A percentile compares a stretch with the other conserved stretches of the same genome.
These are phyloP conservation scores for Pseudohalonectria lignicola DNA, from an alignment of 2,329 filamentous ascomycete species.

Conservation along the genomic window DNA sequence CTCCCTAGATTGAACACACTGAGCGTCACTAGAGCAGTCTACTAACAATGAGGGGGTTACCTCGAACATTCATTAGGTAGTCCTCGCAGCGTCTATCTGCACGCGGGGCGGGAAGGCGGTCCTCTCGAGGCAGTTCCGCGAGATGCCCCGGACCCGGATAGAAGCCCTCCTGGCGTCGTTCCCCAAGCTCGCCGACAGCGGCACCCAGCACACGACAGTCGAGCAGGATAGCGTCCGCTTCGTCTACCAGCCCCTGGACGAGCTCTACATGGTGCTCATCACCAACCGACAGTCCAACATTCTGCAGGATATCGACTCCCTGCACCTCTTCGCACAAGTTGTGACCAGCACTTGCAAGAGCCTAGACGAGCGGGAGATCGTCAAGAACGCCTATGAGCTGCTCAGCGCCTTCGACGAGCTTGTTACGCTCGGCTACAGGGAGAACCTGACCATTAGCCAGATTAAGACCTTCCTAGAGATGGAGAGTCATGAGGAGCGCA, in stretches of 20 bases:
- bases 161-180: slow-evolving; percentile 95
- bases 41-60: no score
- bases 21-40: no score
- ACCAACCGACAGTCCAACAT: slow-evolving; percentile 99
- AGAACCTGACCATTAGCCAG: slow-evolving; percentile 91
- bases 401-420: slow-evolving; percentile 96
- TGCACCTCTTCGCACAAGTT: slow-evolving; percentile 96
- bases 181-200: slow-evolving; percentile 91
- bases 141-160: slow-evolving; percentile 93
- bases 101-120: slow-evolving; percentile 97
- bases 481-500: slow-evolving; percentile 98
- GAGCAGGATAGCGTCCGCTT: slow-evolving; percentile 99
- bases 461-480: slow-evolving; percentile 99
- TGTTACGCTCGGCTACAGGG: slow-evolving; percentile 87
- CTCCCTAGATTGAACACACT: no score
- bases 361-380: slow-evolving; percentile 88
- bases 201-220: slow-evolving; percentile 94
- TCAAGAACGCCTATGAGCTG: slow-evolving; percentile 90
- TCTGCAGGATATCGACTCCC: slow-evolving; percentile 94
- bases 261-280: slow-evolving; percentile 99
- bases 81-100: slow-evolving; percentile 97
- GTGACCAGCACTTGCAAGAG: slow-evolving; percentile 94
- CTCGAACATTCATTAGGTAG: no score
- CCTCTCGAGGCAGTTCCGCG: slow-evolving; percentile 92
- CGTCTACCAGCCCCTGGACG: slow-evolving; percentile 96